Percentiles rank a stretch among this genome's conserved stretches.
These are phyloP conservation scores for Podaxis sp. DNA, from an alignment of 768 basidiomycete species.

Conservation along the genomic window DNA sequence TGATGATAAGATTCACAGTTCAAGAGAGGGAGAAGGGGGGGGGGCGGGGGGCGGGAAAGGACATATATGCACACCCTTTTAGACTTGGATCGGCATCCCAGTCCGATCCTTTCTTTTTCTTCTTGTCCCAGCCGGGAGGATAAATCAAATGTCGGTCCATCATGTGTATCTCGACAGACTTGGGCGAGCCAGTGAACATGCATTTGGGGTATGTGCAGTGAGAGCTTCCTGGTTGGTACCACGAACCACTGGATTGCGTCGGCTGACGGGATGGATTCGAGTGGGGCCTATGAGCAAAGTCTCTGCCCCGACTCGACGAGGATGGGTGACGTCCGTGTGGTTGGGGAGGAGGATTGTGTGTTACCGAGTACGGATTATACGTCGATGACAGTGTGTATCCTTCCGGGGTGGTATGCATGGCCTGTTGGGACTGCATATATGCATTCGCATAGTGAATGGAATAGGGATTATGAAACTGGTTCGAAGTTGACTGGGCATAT, in stretches of 20 bases:
- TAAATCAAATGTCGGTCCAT: conserved; percentile 90
- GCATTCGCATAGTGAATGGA: conserved; percentile 59
- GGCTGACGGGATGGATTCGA: not conserved
- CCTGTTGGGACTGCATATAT: conserved; percentile 35
- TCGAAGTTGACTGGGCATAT: conserved; percentile 19
- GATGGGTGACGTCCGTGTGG: not conserved
- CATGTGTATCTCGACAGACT: conserved; percentile 75
- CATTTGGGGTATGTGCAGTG: conserved; percentile 67
- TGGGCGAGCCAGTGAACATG: conserved; percentile 63
- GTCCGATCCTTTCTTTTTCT: conserved; percentile 44
- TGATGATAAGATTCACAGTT: not conserved
- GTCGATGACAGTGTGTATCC: conserved; percentile 9
- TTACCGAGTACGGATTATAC: conserved; percentile 3
- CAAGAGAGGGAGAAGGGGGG: not conserved
- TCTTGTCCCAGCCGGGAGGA: conserved; percentile 68
- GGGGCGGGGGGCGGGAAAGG: not conserved
- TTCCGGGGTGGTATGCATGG: conserved; percentile 8
- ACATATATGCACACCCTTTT: conserved; percentile 53
- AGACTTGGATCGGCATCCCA: conserved; percentile 86
- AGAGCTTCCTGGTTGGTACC: conserved; percentile 62
- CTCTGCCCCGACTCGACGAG: conserved; percentile 2
- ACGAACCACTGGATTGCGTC: conserved; percentile 27
- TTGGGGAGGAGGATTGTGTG: not conserved
- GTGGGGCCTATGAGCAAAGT: conserved; percentile 6
- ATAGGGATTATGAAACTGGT: conserved; percentile 21